Conservation (phyloP, 768 basidiomycete species). For the Macrocybe gigantea region DNA sequence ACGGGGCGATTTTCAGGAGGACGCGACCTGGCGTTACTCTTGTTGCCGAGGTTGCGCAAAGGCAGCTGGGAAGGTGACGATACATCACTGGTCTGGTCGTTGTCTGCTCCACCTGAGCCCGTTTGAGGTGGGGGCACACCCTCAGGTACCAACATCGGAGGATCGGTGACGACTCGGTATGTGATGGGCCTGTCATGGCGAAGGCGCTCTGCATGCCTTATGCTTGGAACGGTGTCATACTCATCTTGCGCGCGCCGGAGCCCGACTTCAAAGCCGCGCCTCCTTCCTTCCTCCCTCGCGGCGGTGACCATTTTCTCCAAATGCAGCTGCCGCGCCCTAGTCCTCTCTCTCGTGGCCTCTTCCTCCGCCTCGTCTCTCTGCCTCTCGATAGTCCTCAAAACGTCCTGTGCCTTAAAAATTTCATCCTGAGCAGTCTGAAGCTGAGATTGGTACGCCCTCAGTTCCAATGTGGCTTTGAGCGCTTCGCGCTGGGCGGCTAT, state of each 20-base stretch:
- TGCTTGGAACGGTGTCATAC: constrained; percentile 6
- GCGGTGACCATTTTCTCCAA: constrained; percentile 44
- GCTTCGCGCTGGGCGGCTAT: constrained; percentile 31
- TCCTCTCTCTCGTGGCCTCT: constrained; percentile 44
- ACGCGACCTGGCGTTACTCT: too few relatives aligned
- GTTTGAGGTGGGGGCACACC: too few relatives aligned
- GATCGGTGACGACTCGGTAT: too few relatives aligned
- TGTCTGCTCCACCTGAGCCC: too few relatives aligned
- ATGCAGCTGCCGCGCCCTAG: constrained; percentile 42
- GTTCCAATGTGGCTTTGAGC: constrained; percentile 26
- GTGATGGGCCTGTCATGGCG: background rate
- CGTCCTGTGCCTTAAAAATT: constrained; percentile 45
- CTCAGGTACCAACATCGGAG: too few relatives aligned
- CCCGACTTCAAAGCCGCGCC: constrained; percentile 44
- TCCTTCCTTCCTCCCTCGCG: constrained; percentile 57
- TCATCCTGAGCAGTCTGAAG: constrained; percentile 40
- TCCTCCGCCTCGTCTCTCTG: constrained; percentile 55
- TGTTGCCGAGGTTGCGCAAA: background rate
- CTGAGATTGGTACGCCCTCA: constrained; percentile 32
- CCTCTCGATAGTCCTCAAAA: constrained; percentile 39
- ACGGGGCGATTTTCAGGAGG: too few relatives aligned
- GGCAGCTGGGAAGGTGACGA: constrained; percentile 7
- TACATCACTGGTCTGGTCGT: constrained; percentile 3
- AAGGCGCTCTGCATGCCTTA: background rate
- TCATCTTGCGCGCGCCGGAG: constrained; percentile 31